phyloP scores from a whole-genome alignment of 148 eudicot genomes.

The Cornus suecica region DNA sequence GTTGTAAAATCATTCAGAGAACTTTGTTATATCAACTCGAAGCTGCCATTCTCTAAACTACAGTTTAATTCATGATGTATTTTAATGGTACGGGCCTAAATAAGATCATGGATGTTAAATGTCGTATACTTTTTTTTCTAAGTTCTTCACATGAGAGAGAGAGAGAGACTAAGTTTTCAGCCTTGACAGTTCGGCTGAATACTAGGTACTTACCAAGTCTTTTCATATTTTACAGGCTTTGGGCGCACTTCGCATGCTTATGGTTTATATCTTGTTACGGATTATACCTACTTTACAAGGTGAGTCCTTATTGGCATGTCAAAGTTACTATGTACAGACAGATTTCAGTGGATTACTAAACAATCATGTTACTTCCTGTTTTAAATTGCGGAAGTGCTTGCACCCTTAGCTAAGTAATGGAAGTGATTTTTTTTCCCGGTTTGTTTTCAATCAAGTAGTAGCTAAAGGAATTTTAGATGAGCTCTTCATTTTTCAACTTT shows the following conservation, averaged over 20 bases:
- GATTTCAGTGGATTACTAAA: not conserved
- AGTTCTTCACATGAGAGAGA: too few relatives aligned
- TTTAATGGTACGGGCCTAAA: too few relatives aligned
- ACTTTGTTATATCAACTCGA: too few relatives aligned
- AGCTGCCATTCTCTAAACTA: too few relatives aligned
- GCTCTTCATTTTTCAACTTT: not conserved
- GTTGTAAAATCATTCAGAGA: too few relatives aligned
- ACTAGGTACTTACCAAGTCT: not conserved
- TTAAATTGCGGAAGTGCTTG: not conserved
- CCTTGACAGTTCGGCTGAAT: conserved; percentile 4
- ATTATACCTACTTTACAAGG: conserved; percentile 77
- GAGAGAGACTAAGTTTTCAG: not conserved
- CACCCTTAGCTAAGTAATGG: not conserved
- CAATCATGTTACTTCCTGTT: not conserved
- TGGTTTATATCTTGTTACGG: conserved; percentile 74
- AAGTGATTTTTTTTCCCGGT: not conserved
- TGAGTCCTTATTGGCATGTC: conserved; percentile 10
- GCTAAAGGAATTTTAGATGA: not conserved
- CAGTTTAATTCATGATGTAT: too few relatives aligned
- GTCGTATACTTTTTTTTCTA: too few relatives aligned
- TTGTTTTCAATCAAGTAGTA: not conserved
- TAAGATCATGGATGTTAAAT: too few relatives aligned
- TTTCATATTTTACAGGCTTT: conserved; percentile 61
- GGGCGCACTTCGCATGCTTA: conserved; percentile 89
- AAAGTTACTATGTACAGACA: not conserved